Base-by-base conservation (phyloP, 2,329 filamentous ascomycete species). In the Mariannaea elegans region DNA sequence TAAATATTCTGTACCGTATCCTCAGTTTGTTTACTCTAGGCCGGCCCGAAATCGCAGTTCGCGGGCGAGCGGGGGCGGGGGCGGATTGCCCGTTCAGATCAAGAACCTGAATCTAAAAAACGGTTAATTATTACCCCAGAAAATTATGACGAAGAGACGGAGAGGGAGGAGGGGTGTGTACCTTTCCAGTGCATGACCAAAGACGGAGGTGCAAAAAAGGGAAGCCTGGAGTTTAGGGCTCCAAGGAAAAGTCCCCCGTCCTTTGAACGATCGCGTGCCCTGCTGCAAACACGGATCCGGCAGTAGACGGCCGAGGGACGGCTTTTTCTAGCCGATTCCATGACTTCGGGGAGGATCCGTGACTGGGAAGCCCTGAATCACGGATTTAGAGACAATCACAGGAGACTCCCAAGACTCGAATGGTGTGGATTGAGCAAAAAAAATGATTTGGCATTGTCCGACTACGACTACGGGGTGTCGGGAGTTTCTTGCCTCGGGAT, bases 11-110 rank as follows among this genome's bases (percentile, higher is more conserved):
- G 9, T 24, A 36, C 13, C 19, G 21, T 48, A 39, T 31, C 13
- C 18, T 24, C 10, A 46, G 19, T 52, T 19, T 46, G 18, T 48
- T 49, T 59, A 53, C 49, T 49, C 56, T 36, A 48, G 42, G 49
- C 44, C 56, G 56, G 38, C 42, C 42, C 24, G 16, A 42, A 39
- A 34, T 47, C 46, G 34, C 49, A 48, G 56, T 49, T 59, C 34
- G 49, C 49, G 49, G 49, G 42, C 49, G 56, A 59, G 56, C 56
- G 56, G 48, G 52, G 24, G 56, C 56, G 56, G 48, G 52, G 24
- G 9, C 9, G 18, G 42, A 32, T 32, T 48, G 53, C 49, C 48
- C 49, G 44, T 48, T 27, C 24, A 41, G 56, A 59, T 41, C 34
- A 53, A 27, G 32, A 48, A 53, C 9, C 36, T 39, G 39, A 58